Percentiles rank a stretch among this genome's conserved stretches.
These are phyloP conservation scores for Heterobasidion occidentale DNA, from an alignment of 1,284 basidiomycete species.

Conservation along the genomic window DNA sequence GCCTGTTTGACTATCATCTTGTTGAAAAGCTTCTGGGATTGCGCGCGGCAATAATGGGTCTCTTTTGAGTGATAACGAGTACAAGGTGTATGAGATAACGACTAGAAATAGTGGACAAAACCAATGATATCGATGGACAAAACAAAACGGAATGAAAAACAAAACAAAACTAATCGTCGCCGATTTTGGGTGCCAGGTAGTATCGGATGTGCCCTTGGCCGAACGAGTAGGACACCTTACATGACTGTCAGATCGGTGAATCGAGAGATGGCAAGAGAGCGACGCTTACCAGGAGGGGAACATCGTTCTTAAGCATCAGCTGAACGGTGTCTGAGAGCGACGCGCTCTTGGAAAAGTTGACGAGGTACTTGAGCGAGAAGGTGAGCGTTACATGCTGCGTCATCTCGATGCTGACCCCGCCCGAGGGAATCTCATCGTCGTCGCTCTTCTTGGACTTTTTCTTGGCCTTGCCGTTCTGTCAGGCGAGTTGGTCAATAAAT, in stretches of 20 bases:
- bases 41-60: too few relatives aligned
- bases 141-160: too few relatives aligned
- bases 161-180: conserved; percentile 48
- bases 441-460: conserved; percentile 42
- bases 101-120: too few relatives aligned
- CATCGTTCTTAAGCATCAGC: conserved; percentile 87
- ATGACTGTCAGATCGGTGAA: neutral
- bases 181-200: conserved; percentile 87
- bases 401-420: conserved; percentile 76
- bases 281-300: conserved; percentile 73
- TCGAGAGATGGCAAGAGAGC: neutral
- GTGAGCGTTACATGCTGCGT: conserved; percentile 90
- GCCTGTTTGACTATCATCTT: too few relatives aligned
- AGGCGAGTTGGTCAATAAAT: neutral
- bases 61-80: too few relatives aligned
- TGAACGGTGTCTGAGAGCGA: conserved; percentile 69
- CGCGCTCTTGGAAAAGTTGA: conserved; percentile 94
- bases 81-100: too few relatives aligned
- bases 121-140: too few relatives aligned
- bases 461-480: conserved; percentile 41
- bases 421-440: conserved; percentile 35
- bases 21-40: too few relatives aligned
- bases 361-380: conserved; percentile 95
- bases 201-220: conserved; percentile 78
- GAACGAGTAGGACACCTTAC: conserved; percentile 80